Evolutionary conservation across 805 yeast genomes (phyloP), one percentile per base, ranked within the genome.

Genomic region (Suhomyces sp.): DNA sequence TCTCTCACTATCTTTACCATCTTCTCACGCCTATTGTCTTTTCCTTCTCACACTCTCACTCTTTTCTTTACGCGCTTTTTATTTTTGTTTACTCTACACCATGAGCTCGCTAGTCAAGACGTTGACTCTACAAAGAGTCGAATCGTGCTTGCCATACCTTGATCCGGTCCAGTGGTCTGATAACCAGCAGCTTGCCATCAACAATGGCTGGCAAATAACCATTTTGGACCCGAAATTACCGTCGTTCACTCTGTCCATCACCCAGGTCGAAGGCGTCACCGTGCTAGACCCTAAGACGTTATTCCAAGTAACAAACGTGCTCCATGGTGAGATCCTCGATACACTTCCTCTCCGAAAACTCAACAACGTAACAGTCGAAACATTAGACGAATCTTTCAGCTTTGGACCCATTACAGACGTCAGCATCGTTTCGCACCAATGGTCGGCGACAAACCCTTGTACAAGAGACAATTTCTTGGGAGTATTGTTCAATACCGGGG

Each of bases 221-320:
- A 53, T 73, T 7, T 56, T 75, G 5, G 79, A 74, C 31, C 78
- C 79, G 22, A 67, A 67, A 51, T 64, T 71, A 5, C 79, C 79
- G 2, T 56, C 29, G 2, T 44, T 63, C 17, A 59, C 68, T 17
- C 68, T 66, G 38, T 55, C 67, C n/a, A 55, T 72, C 19, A 50
- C 57, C 5, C 48, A 57, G 4, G 57, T 61, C 13, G 61, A 55
- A 22, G 44, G 57, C 5, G 59, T 54, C 10, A 52, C 24, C 7
- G 50, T 61, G 3, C 54, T 70, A 29, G 67, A 67, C 38, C 55
- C 68, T 3, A 61, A 62, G 40, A 59, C 66, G 2, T 46, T 73
- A 10, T 75, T 65, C 52, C 61, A 62, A 29, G 53, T 62, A 12
- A 57, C 57, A 13, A 60, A 59, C 7, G 58, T 72, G 2, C 58